Evolutionary conservation across 1,139 yeast species (phyloP).

Genomic region (Yamadazyma blattariae): DNA sequence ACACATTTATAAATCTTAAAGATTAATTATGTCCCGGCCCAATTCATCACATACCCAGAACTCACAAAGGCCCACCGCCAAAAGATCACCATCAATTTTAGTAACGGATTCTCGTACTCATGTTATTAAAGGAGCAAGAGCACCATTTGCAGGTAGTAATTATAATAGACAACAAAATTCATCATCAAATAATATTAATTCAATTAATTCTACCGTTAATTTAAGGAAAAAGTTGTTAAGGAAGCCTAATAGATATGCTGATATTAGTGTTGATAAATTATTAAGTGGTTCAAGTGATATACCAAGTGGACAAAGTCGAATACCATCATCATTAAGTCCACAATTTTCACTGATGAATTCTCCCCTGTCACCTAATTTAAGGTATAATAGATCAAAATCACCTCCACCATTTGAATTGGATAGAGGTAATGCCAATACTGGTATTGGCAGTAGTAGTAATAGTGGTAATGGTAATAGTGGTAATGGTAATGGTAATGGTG

Average conservation of each 20-base stretch:
- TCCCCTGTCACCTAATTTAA: constrained; percentile 6
- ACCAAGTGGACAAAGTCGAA: constrained; percentile 70
- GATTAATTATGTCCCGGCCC: constrained; percentile 4
- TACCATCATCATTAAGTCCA: constrained; percentile 26
- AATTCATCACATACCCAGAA: constrained; percentile 7
- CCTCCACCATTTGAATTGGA: constrained; percentile 12
- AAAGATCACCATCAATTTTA: constrained; percentile 86
- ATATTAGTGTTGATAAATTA: constrained; percentile 68
- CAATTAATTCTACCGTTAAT: constrained; percentile 5
- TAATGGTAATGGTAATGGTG: too few species aligned
- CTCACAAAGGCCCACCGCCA: constrained; percentile 61
- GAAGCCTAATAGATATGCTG: constrained; percentile 50
- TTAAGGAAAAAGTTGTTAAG: constrained; percentile 12
- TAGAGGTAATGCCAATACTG: constrained; percentile 35
- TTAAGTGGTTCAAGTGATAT: constrained; percentile 78
- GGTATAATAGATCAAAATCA: constrained; percentile 6
- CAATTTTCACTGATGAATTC: constrained; percentile 7
- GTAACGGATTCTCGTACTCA: constrained; percentile 84
- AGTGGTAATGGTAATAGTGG: too few species aligned
- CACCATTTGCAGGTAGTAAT: constrained; percentile 80
- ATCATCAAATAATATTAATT: constrained; percentile 3
- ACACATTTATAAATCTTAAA: neutral
- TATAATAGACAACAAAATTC: constrained; percentile 38
- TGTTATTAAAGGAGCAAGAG: constrained; percentile 56
- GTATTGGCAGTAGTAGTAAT: too few species aligned